Percentiles rank a stretch among this genome's conserved stretches.
These are phyloP conservation scores for Lipomyces kockii DNA, from an alignment of 805 yeast species.

Conservation along the genomic window DNA sequence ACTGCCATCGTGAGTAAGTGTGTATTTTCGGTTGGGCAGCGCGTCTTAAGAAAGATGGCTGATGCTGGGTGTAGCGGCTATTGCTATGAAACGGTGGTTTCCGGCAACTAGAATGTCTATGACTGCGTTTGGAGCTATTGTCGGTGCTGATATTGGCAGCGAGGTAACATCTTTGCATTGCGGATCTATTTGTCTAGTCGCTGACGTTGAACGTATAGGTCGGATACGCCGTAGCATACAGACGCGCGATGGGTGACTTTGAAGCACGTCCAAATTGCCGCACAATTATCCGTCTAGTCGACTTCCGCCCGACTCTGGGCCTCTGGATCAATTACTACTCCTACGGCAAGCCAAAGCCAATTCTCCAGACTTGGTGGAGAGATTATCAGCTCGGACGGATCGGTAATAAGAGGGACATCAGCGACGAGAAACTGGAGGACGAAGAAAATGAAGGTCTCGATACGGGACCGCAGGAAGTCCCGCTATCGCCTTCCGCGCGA, in stretches of 20 bases:
- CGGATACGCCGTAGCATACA: conserved; percentile 9
- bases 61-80: conserved; percentile 4
- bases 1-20: neutral
- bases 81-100: conserved; percentile 7
- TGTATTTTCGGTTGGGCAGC: neutral
- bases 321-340: conserved; percentile 31
- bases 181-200: no score
- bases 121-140: conserved; percentile 17
- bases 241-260: conserved; percentile 17
- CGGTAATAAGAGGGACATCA: conserved; percentile 4
- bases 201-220: neutral
- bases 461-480: neutral
- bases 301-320: conserved; percentile 23
- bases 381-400: neutral
- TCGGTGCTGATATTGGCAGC: conserved; percentile 25
- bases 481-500: conserved; percentile 1
- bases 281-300: conserved; percentile 17
- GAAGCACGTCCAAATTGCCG: conserved; percentile 18
- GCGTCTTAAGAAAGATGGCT: neutral
- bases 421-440: neutral
- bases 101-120: conserved; percentile 22
- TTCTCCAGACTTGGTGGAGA: conserved; percentile 24
- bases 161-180: conserved; percentile 6
- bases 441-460: conserved; percentile 10
- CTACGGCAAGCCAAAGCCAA: conserved; percentile 23